A percentile compares a stretch with the other conserved stretches of the same genome.
Conservation (phyloP, 2,329 filamentous ascomycete species). For the Trichocomaceae sp. region DNA sequence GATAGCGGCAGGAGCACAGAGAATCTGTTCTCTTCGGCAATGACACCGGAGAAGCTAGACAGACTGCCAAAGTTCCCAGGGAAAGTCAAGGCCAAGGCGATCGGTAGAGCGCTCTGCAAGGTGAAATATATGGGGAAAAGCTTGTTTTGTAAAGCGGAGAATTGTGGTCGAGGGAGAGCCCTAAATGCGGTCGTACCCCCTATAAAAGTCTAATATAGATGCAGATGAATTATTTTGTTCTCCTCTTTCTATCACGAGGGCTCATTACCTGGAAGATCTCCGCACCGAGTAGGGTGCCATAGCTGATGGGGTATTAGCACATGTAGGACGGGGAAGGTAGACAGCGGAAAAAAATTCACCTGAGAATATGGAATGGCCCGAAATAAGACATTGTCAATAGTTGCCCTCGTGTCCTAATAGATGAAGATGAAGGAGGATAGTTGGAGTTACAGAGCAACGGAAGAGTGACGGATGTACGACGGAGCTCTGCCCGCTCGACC, state of each 20-base stretch:
- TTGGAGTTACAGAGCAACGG: no score
- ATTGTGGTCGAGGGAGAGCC: slow-evolving; percentile 69
- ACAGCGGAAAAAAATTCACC: slow-evolving; percentile 16
- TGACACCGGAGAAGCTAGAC: slow-evolving; percentile 48
- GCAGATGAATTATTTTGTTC: slow-evolving; percentile 2
- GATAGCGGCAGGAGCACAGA: slow-evolving; percentile 62
- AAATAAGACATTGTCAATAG: slow-evolving; percentile 9
- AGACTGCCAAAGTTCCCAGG: slow-evolving; percentile 50
- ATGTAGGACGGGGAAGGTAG: not conserved
- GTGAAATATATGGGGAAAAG: slow-evolving; percentile 80
- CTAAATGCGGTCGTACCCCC: slow-evolving; percentile 68
- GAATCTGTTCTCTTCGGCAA: slow-evolving; percentile 56
- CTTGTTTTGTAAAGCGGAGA: slow-evolving; percentile 70
- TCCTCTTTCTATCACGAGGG: slow-evolving; percentile 1
- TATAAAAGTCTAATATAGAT: slow-evolving; percentile 59
- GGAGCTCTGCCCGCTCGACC: not conserved
- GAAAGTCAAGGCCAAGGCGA: slow-evolving; percentile 70
- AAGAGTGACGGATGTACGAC: no score
- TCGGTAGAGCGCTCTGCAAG: slow-evolving; percentile 69
- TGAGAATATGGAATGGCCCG: slow-evolving; percentile 18
- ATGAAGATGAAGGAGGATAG: no score
- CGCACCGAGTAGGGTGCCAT: slow-evolving; percentile 79
- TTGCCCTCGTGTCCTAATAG: not conserved
- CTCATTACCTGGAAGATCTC: slow-evolving; percentile 70
- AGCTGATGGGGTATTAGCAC: slow-evolving; percentile 46